Evolutionary conservation across 208 protist species (phyloP), one percentile per base, ranked within the genome.

Genomic region (Crithidia acanthocephali): DNA sequence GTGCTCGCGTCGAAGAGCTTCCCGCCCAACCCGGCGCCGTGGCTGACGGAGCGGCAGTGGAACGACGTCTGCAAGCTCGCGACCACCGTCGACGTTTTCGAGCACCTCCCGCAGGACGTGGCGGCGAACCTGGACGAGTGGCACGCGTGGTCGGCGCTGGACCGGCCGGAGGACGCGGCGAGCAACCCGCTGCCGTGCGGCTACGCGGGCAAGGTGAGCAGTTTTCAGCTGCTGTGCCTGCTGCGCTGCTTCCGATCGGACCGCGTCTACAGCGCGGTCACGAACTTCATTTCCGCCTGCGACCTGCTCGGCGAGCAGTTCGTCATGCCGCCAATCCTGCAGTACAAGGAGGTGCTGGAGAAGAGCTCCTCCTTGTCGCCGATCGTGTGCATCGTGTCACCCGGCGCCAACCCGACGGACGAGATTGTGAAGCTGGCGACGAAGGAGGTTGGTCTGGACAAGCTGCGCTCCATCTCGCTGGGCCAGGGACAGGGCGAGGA

Each of bases 371-470:
- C 87, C 23, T 83, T 85, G 33, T 95, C 96, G 11, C 99, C 99
- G 25, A 97, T 99, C 62, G 96, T 99, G 9, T 99, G 99, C 79
- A 96, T 99, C 62, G 94, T 99, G 20, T 98, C 95, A 9, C 98
- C 98, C 23, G 99, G 99, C 30, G 97, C 98, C 22, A 99, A 99
- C 80, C 99, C 99, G 11, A 97, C 97, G 11, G 91, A 93, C 68
- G 98, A 99, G 70, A 98, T 99, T 61, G 89, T 99, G 42, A 98
- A 99, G 76, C 90, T 99, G 9, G 98, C 98, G 0, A 87, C 90
- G 53, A 97, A 97, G 79, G 97, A 98, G 63, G 98, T 99, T 28
- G 88, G 93, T 27, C 85, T 92, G 58, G 84, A 92, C 76, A 97
- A 96, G 82, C 72, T 99, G 66, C 98, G 98, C 51, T 95, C 91